These are phyloP conservation scores for Candida multigemmis DNA, from an alignment of 805 yeast genomes.

Conservation along the genomic window DNA sequence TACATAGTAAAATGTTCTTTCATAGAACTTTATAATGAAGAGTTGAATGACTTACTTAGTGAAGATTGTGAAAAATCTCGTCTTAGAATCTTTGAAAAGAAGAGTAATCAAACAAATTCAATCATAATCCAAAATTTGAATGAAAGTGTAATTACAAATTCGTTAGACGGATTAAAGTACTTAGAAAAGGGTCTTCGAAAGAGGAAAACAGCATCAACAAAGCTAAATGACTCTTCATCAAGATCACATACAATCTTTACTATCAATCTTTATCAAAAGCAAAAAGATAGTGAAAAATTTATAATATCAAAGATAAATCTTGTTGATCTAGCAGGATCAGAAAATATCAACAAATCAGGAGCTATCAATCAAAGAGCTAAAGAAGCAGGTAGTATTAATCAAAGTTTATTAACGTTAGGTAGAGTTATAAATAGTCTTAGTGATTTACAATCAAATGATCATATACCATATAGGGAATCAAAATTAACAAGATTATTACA, in stretches of 20 bases:
- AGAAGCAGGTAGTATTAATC: conserved; percentile 91
- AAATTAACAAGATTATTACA: conserved; percentile 68
- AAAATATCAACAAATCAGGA: conserved; percentile 80
- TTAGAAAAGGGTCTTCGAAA: conserved; percentile 48
- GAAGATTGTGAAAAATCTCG: conserved; percentile 7
- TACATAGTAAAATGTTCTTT: conserved; percentile 69
- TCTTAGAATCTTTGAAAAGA: conserved; percentile 31
- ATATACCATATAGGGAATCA: conserved; percentile 82
- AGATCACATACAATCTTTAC: conserved; percentile 76
- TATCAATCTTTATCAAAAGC: conserved; percentile 43
- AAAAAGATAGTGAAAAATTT: conserved; percentile 6
- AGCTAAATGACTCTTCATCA: conserved; percentile 64
- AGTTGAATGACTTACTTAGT: conserved; percentile 57
- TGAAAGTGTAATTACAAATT: conserved; percentile 47
- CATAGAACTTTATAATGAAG: conserved; percentile 83
- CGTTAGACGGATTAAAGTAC: conserved; percentile 47
- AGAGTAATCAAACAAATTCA: conserved; percentile 8
- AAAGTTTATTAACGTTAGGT: conserved; percentile 78
- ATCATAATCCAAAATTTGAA: conserved; percentile 57
- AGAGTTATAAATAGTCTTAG: conserved; percentile 64
- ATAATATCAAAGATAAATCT: conserved; percentile 63
- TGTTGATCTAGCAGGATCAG: conserved; percentile 95
- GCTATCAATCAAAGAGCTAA: conserved; percentile 79
- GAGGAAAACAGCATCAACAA: conserved; percentile 64
- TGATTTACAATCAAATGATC: conserved; percentile 27